Conservation (phyloP, 2,329 filamentous ascomycete genomes). For the Botrytis deweyae region DNA sequence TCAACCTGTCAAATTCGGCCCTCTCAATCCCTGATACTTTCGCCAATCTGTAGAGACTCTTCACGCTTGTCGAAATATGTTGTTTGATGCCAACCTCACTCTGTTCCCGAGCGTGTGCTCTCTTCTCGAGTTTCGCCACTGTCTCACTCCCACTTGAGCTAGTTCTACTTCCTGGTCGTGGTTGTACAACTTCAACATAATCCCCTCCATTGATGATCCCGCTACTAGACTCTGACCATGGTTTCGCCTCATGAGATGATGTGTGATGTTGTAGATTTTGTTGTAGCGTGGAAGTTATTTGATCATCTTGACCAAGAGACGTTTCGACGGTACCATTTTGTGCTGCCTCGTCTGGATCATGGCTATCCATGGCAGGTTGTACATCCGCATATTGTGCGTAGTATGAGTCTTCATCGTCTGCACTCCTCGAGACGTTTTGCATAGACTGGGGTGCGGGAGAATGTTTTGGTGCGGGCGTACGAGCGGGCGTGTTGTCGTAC, state of each 20-base stretch:
- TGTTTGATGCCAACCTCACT: conserved; percentile 75
- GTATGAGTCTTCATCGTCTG: conserved; percentile 65
- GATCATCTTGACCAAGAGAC: conserved; percentile 47
- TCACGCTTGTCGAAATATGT: conserved; percentile 74
- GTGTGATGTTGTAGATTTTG: conserved; percentile 30
- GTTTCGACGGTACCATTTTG: conserved; percentile 44
- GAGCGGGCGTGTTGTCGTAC: conserved; percentile 69
- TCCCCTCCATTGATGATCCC: conserved; percentile 33
- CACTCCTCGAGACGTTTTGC: conserved; percentile 20
- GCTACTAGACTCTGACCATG: conserved; percentile 19
- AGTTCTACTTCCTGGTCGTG: conserved; percentile 59
- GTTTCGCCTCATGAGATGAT: conserved; percentile 12
- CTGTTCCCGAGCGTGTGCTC: conserved; percentile 55
- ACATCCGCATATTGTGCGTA: conserved; percentile 75
- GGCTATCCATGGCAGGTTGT: conserved; percentile 76
- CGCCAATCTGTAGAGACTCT: conserved; percentile 72
- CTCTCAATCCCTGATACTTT: conserved; percentile 69
- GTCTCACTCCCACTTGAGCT: conserved; percentile 56
- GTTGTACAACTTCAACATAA: conserved; percentile 47
- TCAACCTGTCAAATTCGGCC: conserved; percentile 71
- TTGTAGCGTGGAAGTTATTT: conserved; percentile 37
- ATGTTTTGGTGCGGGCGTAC: conserved; percentile 60
- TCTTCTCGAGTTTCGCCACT: conserved; percentile 55
- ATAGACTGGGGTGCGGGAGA: conserved; percentile 57
- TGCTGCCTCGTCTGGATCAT: conserved; percentile 72